Percentiles rank a stretch among this genome's conserved stretches.
phyloP scores from a whole-genome alignment of 1,284 basidiomycete genomes.

The Athelia sp. region DNA sequence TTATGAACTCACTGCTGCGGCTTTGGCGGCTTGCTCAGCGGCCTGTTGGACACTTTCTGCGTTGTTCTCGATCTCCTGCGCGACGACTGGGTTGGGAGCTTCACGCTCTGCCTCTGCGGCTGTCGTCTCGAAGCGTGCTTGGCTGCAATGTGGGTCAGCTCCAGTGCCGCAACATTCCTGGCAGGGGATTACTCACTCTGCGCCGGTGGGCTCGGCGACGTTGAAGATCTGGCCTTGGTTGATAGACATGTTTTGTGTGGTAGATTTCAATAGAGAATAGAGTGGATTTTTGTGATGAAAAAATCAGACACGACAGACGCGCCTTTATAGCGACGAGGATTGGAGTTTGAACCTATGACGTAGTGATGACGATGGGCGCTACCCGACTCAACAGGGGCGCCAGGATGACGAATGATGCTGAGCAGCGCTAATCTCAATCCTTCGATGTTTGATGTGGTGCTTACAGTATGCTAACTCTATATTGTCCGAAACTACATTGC shows the following conservation, averaged over 20 bases:
- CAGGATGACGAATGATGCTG: no score
- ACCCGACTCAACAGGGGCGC: no score
- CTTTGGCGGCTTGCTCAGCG: constrained; percentile 40
- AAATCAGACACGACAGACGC: background rate
- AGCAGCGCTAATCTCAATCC: no score
- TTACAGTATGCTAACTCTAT: no score
- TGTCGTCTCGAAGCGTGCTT: constrained; percentile 38
- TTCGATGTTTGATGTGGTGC: no score
- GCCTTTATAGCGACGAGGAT: background rate
- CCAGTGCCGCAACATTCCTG: background rate
- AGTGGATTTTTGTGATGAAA: background rate
- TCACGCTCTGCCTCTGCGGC: constrained; percentile 44
- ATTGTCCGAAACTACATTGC: no score
- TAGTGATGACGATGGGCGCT: no score
- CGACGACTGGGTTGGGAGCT: constrained; percentile 35
- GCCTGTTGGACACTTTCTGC: constrained; percentile 39
- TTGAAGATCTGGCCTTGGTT: constrained; percentile 27
- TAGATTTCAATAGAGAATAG: background rate
- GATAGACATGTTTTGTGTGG: constrained; percentile 14
- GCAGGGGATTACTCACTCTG: constrained; percentile 21
- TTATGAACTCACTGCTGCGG: constrained; percentile 35
- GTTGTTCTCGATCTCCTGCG: constrained; percentile 37
- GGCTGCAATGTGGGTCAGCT: constrained; percentile 9
- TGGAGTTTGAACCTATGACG: background rate
- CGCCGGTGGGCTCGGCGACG: constrained; percentile 22